phyloP scores from a whole-genome alignment of 768 basidiomycete genomes.

The Pilatotrama ljubarskyi region DNA sequence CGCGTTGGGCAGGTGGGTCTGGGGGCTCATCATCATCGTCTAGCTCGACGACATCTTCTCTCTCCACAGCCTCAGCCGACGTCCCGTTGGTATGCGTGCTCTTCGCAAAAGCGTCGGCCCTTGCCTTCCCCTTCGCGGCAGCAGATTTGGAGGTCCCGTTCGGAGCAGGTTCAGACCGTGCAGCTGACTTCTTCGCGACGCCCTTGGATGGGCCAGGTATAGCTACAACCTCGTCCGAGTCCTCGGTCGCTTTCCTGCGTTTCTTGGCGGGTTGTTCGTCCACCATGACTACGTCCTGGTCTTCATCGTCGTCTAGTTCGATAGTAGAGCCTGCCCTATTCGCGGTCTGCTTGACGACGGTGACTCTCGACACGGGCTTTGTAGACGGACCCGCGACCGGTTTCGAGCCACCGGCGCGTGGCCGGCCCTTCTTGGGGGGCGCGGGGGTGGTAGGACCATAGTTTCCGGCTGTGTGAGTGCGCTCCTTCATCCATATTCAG shows the following conservation, averaged over 20 bases:
- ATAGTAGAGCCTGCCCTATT: constrained; percentile 12
- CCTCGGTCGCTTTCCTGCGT: constrained; percentile 8
- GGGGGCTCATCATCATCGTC: constrained; percentile 22
- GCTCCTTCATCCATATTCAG: constrained; percentile 14
- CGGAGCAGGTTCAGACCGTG: constrained; percentile 1
- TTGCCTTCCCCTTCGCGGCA: constrained; percentile 32
- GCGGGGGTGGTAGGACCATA: constrained; percentile 35
- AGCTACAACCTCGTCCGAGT: constrained; percentile 12
- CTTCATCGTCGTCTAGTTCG: constrained; percentile 23
- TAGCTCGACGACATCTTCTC: constrained; percentile 20
- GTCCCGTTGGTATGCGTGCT: not conserved
- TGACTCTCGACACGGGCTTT: constrained; percentile 17
- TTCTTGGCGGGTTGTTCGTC: constrained; percentile 12
- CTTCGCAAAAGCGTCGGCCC: constrained; percentile 17
- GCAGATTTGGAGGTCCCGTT: constrained; percentile 38
- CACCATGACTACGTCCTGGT: constrained; percentile 21
- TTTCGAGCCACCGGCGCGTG: constrained; percentile 19
- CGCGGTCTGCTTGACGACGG: constrained; percentile 16
- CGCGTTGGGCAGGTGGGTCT: constrained; percentile 3
- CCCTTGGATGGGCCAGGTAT: constrained; percentile 7
- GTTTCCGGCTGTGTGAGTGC: constrained; percentile 17
- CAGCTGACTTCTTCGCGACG: constrained; percentile 9
- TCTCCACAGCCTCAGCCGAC: constrained; percentile 11
- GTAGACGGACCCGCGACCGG: constrained; percentile 28
- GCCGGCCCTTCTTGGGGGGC: constrained; percentile 26